Conservation (phyloP, 1,139 yeast genomes). For the Suzukiozyma palmioleophila region DNA sequence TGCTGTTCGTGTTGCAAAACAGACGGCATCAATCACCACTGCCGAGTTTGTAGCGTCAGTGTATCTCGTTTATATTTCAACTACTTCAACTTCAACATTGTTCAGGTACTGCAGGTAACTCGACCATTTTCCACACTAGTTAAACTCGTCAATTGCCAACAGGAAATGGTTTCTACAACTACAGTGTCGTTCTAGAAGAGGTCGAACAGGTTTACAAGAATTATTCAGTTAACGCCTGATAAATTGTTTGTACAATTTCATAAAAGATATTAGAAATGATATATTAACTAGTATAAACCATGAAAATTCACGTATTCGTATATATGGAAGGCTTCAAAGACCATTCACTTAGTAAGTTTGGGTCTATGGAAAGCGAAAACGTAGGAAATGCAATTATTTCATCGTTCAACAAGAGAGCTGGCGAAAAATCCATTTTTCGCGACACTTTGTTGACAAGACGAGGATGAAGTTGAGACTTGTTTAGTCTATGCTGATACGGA, state of each 20-base stretch:
- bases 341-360: constrained; percentile 16
- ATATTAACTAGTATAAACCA: too few relatives aligned
- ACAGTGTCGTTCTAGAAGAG: too few relatives aligned
- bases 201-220: too few relatives aligned
- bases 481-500: constrained; percentile 19
- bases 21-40: constrained; percentile 18
- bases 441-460: neutral
- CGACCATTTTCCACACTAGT: too few relatives aligned
- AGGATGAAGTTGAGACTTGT: constrained; percentile 8
- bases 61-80: neutral
- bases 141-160: too few relatives aligned
- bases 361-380: constrained; percentile 8
- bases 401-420: constrained; percentile 11
- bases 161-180: too few relatives aligned
- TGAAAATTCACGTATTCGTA: neutral
- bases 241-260: too few relatives aligned
- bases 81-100: neutral
- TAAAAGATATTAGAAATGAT: too few relatives aligned
- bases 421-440: constrained; percentile 8
- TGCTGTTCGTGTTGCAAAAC: constrained; percentile 13
- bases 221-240: too few relatives aligned
- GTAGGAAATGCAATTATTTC: constrained; percentile 20
- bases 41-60: neutral
- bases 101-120: too few relatives aligned
- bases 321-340: constrained; percentile 15